Conservation (phyloP, 331 rosid species). For the Acacia concinna region DNA sequence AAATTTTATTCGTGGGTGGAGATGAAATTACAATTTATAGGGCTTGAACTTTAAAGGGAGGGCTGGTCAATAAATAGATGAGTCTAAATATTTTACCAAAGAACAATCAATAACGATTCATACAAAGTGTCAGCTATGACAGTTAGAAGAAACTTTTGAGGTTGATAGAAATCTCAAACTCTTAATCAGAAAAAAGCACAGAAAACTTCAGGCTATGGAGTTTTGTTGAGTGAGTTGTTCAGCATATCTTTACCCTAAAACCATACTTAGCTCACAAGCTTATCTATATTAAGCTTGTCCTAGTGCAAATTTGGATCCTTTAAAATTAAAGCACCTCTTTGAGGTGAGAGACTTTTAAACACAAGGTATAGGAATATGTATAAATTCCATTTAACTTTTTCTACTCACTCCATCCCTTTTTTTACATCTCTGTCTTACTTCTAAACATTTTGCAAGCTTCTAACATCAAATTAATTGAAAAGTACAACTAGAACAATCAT, state of each 20-base stretch:
- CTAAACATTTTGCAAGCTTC: background rate
- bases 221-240: conserved; percentile 8
- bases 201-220: background rate
- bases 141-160: background rate
- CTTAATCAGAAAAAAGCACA: background rate
- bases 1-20: background rate
- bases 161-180: conserved; percentile 9
- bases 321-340: background rate
- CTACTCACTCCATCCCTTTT: background rate
- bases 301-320: background rate
- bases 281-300: background rate
- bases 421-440: background rate
- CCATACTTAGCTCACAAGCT: background rate
- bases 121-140: background rate
- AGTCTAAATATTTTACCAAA: background rate
- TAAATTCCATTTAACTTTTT: background rate
- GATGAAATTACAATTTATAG: background rate
- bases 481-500: background rate
- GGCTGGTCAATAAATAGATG: background rate
- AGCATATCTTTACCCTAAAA: conserved; percentile 2
- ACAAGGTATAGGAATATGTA: background rate
- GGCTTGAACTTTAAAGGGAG: background rate
- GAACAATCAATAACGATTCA: conserved; percentile 2
- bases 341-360: background rate
- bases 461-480: conserved; percentile 1